Conservation (phyloP, 2,329 filamentous ascomycete genomes). For the Fusarium sp. region DNA sequence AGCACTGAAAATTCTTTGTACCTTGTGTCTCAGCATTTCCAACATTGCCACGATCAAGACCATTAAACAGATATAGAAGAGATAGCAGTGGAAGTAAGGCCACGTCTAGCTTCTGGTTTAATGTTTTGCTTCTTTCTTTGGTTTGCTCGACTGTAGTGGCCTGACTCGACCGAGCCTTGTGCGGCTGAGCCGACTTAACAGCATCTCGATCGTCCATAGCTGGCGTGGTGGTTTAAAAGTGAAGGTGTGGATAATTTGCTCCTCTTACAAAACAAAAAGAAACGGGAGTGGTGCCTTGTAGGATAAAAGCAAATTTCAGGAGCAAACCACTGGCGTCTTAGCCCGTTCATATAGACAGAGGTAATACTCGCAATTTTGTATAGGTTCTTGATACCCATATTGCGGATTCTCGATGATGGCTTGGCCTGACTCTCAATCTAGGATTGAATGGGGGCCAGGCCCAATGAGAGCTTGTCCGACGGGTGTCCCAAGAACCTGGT, state of each 20-base stretch:
- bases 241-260: background rate
- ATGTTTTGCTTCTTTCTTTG: conserved; percentile 25
- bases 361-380: conserved; percentile 13
- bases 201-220: conserved; percentile 22
- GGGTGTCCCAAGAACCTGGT: conserved; percentile 28
- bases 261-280: background rate
- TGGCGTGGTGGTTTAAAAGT: background rate
- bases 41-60: conserved; percentile 57
- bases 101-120: conserved; percentile 56
- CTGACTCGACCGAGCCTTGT: conserved; percentile 20
- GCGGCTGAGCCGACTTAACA: conserved; percentile 10
- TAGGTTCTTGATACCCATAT: conserved; percentile 5
- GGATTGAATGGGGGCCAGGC: conserved; percentile 24
- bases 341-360: conserved; percentile 18
- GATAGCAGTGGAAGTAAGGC: conserved; percentile 56
- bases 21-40: conserved; percentile 58
- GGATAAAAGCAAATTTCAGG: background rate
- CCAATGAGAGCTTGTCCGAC: conserved; percentile 20
- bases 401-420: conserved; percentile 15
- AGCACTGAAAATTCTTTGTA: conserved; percentile 17
- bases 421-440: conserved; percentile 20
- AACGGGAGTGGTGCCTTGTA: conserved; percentile 3
- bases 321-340: conserved; percentile 3
- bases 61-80: conserved; percentile 58
- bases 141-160: conserved; percentile 15